Conservation (phyloP, 1,284 basidiomycete genomes). For the Fomes fomentarius region DNA sequence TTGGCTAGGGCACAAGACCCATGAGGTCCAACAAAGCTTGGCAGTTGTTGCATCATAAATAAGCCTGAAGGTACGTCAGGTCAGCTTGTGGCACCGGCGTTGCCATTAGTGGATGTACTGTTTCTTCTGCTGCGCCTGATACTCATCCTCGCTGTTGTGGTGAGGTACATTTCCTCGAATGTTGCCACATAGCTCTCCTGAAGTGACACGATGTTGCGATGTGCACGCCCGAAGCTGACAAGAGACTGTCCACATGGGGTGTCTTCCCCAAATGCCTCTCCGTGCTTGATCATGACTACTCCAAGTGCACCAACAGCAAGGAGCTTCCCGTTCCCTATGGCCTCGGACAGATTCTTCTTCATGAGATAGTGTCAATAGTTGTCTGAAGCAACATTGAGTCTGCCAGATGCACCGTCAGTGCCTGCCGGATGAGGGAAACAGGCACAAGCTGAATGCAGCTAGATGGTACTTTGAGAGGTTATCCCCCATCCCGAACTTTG, state of each 20-base stretch:
- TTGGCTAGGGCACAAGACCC: no score
- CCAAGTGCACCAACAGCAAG: slow-evolving; percentile 79
- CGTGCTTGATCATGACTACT: slow-evolving; percentile 84
- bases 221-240: slow-evolving; percentile 74
- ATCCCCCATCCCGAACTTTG: no score
- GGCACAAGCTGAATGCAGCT: no score
- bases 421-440: no score
- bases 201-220: slow-evolving; percentile 79
- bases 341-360: slow-evolving; percentile 68
- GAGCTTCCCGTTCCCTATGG: slow-evolving; percentile 63
- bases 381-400: slow-evolving; percentile 63
- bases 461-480: no score
- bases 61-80: slow-evolving; percentile 45
- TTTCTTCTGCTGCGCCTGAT: slow-evolving; percentile 78
- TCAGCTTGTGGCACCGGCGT: background rate
- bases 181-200: slow-evolving; percentile 79
- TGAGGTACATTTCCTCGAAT: slow-evolving; percentile 72
- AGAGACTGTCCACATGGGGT: slow-evolving; percentile 75
- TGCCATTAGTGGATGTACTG: slow-evolving; percentile 45
- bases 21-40: no score
- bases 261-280: slow-evolving; percentile 78
- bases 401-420: slow-evolving; percentile 30
- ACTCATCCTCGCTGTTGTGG: slow-evolving; percentile 68
- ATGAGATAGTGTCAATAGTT: slow-evolving; percentile 63
- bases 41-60: slow-evolving; percentile 75